Evolutionary conservation across 2,329 filamentous ascomycete genomes (phyloP), one percentile per base, ranked within the genome.

Genomic region (Neodidymelliopsis sp.): DNA sequence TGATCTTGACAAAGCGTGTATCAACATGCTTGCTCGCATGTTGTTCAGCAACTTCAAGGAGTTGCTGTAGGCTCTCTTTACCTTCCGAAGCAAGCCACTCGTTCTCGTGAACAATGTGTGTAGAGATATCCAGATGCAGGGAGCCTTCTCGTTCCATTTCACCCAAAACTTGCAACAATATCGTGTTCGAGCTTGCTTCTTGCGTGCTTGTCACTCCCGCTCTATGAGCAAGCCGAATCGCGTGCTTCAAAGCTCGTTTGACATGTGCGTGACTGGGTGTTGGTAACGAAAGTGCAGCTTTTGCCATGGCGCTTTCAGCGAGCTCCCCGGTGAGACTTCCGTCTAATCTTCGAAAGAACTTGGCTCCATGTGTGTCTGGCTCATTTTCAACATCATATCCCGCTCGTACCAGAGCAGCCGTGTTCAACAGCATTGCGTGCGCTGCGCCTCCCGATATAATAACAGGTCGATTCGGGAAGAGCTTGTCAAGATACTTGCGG

Each of bases 1-100:
- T 60, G 40, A 73, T 62, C 39, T 73, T 73, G 13, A 72, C 64
- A 46, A 73, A 73, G 6, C 58, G 55, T 1, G 69, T 69, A 20
- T 64, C 46, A 4, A 70, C 55, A 47, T 69, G 67, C 25, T 59
- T 49, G 12, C 61, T 69, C 9, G 58, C 50, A 42, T 63, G 61
- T 2, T 38, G 38, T 2, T 60, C 56, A 1, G 66, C 65, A 6
- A 56, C 35, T 11, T 67, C 61, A 9, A 71, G 43, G 8, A 69
- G 51, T 7, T n/a, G 19, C 22, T n/a, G 25, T 5, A 49, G 31
- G 10, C 45, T 42, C 20, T 49, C 38, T 25, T 50, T 46, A 6
- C 30, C 31, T 15, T 59, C 56, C 3, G 23, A 30, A 11, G 40
- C 44, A 12, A 51, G 34, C 27, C 46, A 49, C 31, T 56, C 56